These are phyloP conservation scores for Ophiosphaerella korrae DNA, from an alignment of 2,329 filamentous ascomycete species.

Conservation along the genomic window DNA sequence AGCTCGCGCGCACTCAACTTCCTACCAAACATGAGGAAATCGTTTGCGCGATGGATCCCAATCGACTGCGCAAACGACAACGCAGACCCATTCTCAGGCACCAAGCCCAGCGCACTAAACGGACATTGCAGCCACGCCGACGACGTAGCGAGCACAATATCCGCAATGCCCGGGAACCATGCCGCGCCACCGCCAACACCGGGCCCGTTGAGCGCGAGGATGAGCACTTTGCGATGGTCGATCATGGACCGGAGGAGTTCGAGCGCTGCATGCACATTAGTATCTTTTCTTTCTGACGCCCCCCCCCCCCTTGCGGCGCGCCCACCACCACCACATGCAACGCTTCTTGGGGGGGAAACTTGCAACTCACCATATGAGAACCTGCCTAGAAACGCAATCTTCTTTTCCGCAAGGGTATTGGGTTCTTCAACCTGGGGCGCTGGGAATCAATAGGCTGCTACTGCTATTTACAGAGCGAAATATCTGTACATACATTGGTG, in stretches of 20 bases:
- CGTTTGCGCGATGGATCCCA: slow-evolving; percentile 57
- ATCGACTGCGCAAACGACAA: slow-evolving; percentile 54
- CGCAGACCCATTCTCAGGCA: slow-evolving; percentile 57
- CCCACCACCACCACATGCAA: too few relatives aligned
- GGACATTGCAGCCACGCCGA: slow-evolving; percentile 56
- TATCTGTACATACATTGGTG: too few relatives aligned
- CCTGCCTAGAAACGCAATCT: slow-evolving; percentile 30
- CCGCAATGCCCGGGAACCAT: slow-evolving; percentile 57
- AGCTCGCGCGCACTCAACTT: slow-evolving; percentile 53
- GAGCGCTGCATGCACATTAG: slow-evolving; percentile 8
- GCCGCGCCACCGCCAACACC: slow-evolving; percentile 57
- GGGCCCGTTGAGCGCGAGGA: slow-evolving; percentile 58
- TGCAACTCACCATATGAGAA: slow-evolving; percentile 43
- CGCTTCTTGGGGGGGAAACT: too few relatives aligned
- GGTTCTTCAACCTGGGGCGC: neutral
- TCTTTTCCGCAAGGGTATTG: slow-evolving; percentile 42
- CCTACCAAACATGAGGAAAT: slow-evolving; percentile 59
- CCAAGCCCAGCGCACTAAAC: slow-evolving; percentile 55
- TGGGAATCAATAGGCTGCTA: too few relatives aligned
- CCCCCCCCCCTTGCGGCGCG: too few relatives aligned
- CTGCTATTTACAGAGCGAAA: too few relatives aligned
- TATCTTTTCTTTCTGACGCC: too few relatives aligned
- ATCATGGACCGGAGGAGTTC: slow-evolving; percentile 54
- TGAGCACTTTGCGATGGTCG: slow-evolving; percentile 58
- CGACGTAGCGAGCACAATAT: slow-evolving; percentile 55